Conservation (phyloP, 306 rosid species). For the Pyrus communis region DNA sequence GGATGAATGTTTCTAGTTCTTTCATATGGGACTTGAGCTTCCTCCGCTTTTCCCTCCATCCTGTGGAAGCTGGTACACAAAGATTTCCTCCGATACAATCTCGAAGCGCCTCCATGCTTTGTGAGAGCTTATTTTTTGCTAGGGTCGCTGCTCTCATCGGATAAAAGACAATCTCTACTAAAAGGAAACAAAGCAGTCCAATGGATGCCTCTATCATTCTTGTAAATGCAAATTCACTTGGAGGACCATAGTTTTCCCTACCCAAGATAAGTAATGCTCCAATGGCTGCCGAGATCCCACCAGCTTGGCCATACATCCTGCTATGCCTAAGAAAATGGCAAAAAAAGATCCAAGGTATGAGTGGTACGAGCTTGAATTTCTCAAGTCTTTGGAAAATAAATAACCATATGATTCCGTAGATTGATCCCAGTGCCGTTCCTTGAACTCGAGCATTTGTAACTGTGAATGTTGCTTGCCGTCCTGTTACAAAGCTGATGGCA, state of each 20-base stretch:
- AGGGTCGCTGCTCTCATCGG: constrained; percentile 64
- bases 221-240: constrained; percentile 59
- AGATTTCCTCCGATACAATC: constrained; percentile 34
- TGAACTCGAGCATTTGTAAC: constrained; percentile 66
- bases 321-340: constrained; percentile 57
- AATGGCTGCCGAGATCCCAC: constrained; percentile 56
- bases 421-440: constrained; percentile 74
- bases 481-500: constrained; percentile 48
- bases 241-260: constrained; percentile 47
- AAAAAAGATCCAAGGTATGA: constrained; percentile 69
- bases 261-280: constrained; percentile 71
- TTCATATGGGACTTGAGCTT: constrained; percentile 34
- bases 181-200: constrained; percentile 52
- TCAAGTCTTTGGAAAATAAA: constrained; percentile 25
- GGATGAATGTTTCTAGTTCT: constrained; percentile 33
- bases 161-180: constrained; percentile 40
- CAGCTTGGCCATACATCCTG: constrained; percentile 77
- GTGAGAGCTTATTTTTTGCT: constrained; percentile 52
- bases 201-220: constrained; percentile 59
- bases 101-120: constrained; percentile 33
- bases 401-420: constrained; percentile 57
- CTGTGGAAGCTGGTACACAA: constrained; percentile 14
- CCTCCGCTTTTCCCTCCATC: constrained; percentile 29
- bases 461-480: constrained; percentile 53
- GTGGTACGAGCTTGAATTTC: constrained; percentile 37